Evolutionary conservation across 495 filamentous ascomycete genomes (phyloP), one percentile per base, ranked within the genome.

Genomic region (Lophium mytilinum): DNA sequence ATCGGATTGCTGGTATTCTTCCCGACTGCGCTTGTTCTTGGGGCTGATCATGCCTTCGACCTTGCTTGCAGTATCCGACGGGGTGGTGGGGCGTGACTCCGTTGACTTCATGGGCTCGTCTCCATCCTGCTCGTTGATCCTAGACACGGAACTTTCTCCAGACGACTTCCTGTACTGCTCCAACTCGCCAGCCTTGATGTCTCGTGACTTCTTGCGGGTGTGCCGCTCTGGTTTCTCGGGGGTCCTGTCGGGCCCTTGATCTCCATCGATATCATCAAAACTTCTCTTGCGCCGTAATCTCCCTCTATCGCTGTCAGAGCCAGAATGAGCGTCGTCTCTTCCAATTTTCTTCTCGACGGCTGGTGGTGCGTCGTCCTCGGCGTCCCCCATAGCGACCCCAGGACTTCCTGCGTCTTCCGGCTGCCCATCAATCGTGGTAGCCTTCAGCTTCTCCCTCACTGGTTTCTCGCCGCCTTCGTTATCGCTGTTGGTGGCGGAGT

Each of bases 381-480:
- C 55, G 30, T 62, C 57, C 21, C 46, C 48, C 54, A 54, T 64
- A 21, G 53, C 15, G 40, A 59, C 47, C 18, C 65, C 59, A 21
- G 47, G 46, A 3, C 59, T 41, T 24, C 36, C 34, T 37, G 17
- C 41, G 12, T 65, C 49, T 34, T 60, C 57, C 3, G 71, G 58
- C 14, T 69, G 66, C 19, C 72, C 70, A 9, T 73, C 76, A 57
- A 86, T 79, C 6, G 77, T 75, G 5, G 83, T 82, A 63, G 84
- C 75, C 68, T 82, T 80, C 43, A 86, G 66, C 63, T 85, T 79
- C 59, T 82, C 77, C 50, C 83, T 74, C 42, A 83, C 80, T 9
- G 79, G 80, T 55, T 76, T 75, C 62, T 83, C 80, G 59, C 78
- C 72, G n/a, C 54, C 56, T 11, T 62, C 63, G 24, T 46, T 62